These are phyloP conservation scores for Ceratobasidium sp. DNA, from an alignment of 1,284 basidiomycete genomes.

Conservation along the genomic window DNA sequence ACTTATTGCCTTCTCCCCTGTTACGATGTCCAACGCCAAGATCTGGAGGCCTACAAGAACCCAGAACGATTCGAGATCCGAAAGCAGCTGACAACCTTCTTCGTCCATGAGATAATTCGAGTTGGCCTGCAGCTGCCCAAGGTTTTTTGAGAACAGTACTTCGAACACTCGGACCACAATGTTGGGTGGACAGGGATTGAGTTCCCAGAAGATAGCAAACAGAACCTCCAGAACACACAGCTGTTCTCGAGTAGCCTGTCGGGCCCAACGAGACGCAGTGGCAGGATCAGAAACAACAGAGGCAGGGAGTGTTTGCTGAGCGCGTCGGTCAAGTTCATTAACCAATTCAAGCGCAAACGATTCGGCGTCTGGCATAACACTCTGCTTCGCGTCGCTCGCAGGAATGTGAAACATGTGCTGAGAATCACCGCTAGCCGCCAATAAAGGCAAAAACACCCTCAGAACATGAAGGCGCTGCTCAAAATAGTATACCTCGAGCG, in stretches of 20 bases:
- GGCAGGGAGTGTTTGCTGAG: slow-evolving; percentile 64
- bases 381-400: slow-evolving; percentile 65
- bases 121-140: slow-evolving; percentile 75
- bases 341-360: slow-evolving; percentile 69
- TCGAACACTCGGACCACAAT: slow-evolving; percentile 72
- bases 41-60: slow-evolving; percentile 81
- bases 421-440: slow-evolving; percentile 68
- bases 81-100: slow-evolving; percentile 70
- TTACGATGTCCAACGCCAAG: slow-evolving; percentile 79
- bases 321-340: slow-evolving; percentile 61
- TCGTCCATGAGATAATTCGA: slow-evolving; percentile 74
- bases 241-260: slow-evolving; percentile 82
- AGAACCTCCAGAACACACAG: slow-evolving; percentile 82
- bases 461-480: slow-evolving; percentile 77
- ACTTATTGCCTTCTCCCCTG: slow-evolving; percentile 63
- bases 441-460: slow-evolving; percentile 70
- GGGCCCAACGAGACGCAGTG: slow-evolving; percentile 76
- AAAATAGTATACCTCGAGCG: slow-evolving; percentile 82
- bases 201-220: slow-evolving; percentile 88
- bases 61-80: slow-evolving; percentile 78
- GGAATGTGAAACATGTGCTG: slow-evolving; percentile 65
- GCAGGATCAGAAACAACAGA: slow-evolving; percentile 65
- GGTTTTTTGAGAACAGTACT: slow-evolving; percentile 70
- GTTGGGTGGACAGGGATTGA: slow-evolving; percentile 70
- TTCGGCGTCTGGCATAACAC: slow-evolving; percentile 69